These are phyloP conservation scores for Suillus decipiens DNA, from an alignment of 768 basidiomycete genomes.

Conservation along the genomic window DNA sequence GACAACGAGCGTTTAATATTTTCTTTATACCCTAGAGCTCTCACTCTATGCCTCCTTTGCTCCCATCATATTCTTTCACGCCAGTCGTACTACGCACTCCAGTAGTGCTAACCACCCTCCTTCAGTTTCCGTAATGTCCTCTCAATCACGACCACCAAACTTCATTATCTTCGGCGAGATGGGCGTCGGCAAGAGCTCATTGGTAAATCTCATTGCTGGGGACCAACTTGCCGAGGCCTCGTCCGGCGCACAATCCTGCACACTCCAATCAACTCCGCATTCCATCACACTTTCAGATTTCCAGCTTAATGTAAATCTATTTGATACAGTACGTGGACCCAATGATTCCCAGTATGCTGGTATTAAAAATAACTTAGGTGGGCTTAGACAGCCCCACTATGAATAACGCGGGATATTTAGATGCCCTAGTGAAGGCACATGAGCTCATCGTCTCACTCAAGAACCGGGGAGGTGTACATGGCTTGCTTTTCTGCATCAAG, in stretches of 20 bases:
- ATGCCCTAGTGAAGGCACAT: conserved; percentile 32
- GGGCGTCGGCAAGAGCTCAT: conserved; percentile 15
- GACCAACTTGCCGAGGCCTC: conserved; percentile 5
- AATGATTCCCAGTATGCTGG: background rate
- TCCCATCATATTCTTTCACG: background rate
- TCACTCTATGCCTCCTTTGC: background rate
- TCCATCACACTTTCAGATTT: background rate
- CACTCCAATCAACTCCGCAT: conserved; percentile 7
- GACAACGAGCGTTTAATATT: background rate
- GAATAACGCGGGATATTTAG: conserved; percentile 24
- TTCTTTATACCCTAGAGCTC: background rate
- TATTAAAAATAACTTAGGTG: background rate
- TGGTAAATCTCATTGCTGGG: conserved; percentile 15
- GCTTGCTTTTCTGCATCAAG: conserved; percentile 39
- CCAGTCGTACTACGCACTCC: too few relatives aligned
- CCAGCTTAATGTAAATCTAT: background rate
- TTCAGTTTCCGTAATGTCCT: background rate
- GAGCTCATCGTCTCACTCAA: conserved; percentile 35
- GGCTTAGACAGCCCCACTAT: conserved; percentile 34
- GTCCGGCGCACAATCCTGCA: conserved; percentile 5
- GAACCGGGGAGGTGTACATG: conserved; percentile 36
- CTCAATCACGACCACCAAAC: background rate
- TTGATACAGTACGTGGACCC: background rate
- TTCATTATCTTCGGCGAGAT: conserved; percentile 15
- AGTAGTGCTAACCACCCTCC: background rate